phyloP scores from a whole-genome alignment of 116 monocot species.

The Cymodocea nodosa region DNA sequence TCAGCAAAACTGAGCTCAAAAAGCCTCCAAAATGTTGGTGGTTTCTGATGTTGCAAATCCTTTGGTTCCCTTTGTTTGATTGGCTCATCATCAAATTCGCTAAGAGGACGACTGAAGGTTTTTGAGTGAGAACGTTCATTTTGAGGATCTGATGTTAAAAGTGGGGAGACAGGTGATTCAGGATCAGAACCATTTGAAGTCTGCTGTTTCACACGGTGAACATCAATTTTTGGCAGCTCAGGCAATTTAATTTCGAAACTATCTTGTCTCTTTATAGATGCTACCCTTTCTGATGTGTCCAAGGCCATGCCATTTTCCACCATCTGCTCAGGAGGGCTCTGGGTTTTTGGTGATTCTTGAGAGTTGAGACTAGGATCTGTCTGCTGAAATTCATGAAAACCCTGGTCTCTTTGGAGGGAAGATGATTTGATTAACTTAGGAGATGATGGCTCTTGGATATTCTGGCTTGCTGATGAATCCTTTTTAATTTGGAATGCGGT shows the following conservation, averaged over 20 bases:
- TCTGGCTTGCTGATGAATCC: constrained; percentile 48
- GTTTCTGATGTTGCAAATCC: constrained; percentile 27
- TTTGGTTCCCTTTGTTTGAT: constrained; percentile 31
- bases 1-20: constrained; percentile 80
- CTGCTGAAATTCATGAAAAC: constrained; percentile 33
- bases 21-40: constrained; percentile 93
- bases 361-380: constrained; percentile 42
- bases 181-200: constrained; percentile 70
- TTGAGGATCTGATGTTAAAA: constrained; percentile 90
- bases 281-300: constrained; percentile 36
- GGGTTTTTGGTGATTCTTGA: constrained; percentile 63
- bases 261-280: constrained; percentile 85
- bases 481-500: constrained; percentile 55
- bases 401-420: constrained; percentile 65
- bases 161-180: constrained; percentile 91
- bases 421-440: constrained; percentile 85
- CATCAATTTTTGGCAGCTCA: constrained; percentile 83
- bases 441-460: constrained; percentile 54
- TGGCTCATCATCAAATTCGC: constrained; percentile 42
- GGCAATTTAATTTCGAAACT: constrained; percentile 87
- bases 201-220: constrained; percentile 42
- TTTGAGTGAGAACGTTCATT: constrained; percentile 93
- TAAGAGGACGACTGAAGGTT: constrained; percentile 61
- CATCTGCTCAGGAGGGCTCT: constrained; percentile 58
- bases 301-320: constrained; percentile 49